Conservation (phyloP, 345 rosid genomes). For the Balakata baccata region DNA sequence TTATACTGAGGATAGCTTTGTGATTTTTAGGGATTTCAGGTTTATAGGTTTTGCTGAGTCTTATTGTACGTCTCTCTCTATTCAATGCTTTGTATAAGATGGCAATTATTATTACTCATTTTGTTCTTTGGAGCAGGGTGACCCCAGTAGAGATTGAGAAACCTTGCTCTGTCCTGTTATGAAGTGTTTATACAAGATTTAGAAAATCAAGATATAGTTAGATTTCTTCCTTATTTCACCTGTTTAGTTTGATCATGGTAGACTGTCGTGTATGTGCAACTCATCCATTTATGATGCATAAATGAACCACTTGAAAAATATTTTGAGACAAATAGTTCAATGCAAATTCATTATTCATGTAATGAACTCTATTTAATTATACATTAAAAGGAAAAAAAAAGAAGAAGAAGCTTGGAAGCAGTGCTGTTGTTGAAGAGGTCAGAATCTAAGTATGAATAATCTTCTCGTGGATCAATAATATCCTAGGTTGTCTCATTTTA, state of each 20-base stretch:
- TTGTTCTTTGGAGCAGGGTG: neutral
- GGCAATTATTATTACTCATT: neutral
- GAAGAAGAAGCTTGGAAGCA: neutral
- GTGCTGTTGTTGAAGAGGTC: conserved; percentile 3
- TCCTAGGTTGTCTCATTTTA: neutral
- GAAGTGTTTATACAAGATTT: neutral
- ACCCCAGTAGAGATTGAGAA: neutral
- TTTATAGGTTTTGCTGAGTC: neutral
- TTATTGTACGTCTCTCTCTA: neutral
- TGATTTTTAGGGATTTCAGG: neutral
- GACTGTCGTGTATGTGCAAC: neutral
- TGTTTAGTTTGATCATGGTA: neutral
- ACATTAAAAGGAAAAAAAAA: too few species aligned
- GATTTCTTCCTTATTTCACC: neutral
- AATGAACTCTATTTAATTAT: neutral
- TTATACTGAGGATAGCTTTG: neutral
- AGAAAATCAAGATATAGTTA: neutral
- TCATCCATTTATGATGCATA: neutral
- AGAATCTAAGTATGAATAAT: neutral
- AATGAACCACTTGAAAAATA: neutral
- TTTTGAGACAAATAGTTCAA: neutral
- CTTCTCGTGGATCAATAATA: neutral
- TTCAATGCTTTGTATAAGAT: neutral
- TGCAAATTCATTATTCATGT: conserved; percentile 5
- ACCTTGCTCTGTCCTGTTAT: neutral